A percentile compares a stretch with the other conserved stretches of the same genome.
Evolutionary conservation across 345 rosid species (phyloP).

Genomic region (Angophora floribunda): DNA sequence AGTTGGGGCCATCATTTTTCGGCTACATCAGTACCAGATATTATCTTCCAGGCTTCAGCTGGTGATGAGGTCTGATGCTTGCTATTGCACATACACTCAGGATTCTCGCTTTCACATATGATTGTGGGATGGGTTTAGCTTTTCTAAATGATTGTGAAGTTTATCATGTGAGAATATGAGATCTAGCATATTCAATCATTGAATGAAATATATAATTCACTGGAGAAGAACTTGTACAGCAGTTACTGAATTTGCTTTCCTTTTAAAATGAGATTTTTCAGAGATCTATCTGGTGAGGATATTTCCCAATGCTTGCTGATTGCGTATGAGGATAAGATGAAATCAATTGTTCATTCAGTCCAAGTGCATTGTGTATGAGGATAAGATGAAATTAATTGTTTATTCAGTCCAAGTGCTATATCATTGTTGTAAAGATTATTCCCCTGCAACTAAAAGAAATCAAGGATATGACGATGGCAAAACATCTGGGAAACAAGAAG

Average conservation of each 20-base stretch:
- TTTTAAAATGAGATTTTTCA: background rate
- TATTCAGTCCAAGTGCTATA: background rate
- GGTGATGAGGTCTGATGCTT: constrained; percentile 65
- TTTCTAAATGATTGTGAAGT: background rate
- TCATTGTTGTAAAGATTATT: background rate
- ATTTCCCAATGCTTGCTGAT: background rate
- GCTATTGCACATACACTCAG: background rate
- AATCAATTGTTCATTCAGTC: background rate
- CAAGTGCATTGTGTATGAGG: background rate
- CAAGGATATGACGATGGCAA: background rate
- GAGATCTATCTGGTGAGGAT: background rate
- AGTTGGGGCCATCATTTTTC: constrained; percentile 92
- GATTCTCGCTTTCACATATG: background rate
- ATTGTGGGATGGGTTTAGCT: background rate
- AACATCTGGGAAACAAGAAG: background rate
- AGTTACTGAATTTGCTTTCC: background rate
- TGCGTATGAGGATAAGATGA: background rate
- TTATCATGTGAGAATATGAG: background rate
- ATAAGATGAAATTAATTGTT: background rate
- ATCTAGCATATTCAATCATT: background rate
- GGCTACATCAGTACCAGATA: constrained; percentile 71
- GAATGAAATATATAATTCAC: background rate
- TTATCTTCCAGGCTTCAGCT: constrained; percentile 82
- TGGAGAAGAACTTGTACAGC: background rate
- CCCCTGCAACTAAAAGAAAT: background rate